Percentiles rank a stretch among this genome's conserved stretches.
These are phyloP conservation scores for Solanum lycopersicoides DNA, from an alignment of 257 asterid genomes.

Conservation along the genomic window DNA sequence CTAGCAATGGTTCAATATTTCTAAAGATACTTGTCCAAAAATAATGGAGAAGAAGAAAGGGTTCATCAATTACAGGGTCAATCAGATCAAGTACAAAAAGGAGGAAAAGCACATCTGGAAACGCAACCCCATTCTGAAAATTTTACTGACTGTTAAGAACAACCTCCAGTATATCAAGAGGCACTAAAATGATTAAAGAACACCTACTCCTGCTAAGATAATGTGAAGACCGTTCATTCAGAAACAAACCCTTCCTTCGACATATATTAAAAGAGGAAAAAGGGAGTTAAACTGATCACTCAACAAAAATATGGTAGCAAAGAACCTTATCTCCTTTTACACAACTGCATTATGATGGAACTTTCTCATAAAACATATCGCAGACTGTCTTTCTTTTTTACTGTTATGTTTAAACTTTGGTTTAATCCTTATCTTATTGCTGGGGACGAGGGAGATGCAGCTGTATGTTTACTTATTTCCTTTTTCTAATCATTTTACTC, in stretches of 20 bases:
- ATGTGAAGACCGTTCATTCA: background rate
- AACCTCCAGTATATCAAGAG: background rate
- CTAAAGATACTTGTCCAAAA: background rate
- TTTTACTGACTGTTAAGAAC: background rate
- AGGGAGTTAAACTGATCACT: background rate
- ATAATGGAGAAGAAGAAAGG: background rate
- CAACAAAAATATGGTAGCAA: background rate
- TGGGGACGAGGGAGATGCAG: background rate
- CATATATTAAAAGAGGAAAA: background rate
- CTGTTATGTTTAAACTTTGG: background rate
- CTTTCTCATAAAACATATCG: background rate
- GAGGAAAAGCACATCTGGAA: background rate
- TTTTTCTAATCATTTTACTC: background rate
- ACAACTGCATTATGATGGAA: background rate
- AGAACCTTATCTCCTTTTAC: background rate
- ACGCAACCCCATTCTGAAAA: background rate
- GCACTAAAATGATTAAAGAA: background rate
- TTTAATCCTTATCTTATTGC: background rate
- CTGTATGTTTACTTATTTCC: background rate
- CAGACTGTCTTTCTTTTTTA: background rate
- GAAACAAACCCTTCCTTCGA: background rate
- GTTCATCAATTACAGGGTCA: background rate
- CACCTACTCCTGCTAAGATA: background rate
- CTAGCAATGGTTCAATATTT: background rate
- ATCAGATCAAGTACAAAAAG: background rate